Base-by-base conservation (phyloP, 2,329 filamentous ascomycete genomes). In the Neofusicoccum cordaticola region DNA sequence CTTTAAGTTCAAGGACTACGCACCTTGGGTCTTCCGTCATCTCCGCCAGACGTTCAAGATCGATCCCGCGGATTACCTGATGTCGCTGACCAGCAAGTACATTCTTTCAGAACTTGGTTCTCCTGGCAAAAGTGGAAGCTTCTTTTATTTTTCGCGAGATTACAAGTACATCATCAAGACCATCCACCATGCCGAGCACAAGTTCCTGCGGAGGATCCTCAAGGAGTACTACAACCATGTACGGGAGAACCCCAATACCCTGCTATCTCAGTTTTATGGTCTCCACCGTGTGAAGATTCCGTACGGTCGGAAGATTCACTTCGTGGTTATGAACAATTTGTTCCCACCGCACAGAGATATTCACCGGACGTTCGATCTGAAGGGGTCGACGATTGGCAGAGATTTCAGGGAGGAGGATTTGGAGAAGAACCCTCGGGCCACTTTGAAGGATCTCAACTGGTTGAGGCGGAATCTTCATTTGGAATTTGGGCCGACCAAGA, bases 131-230 rank as follows among this genome's bases (percentile, higher is more conserved):
- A 97, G 93, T 77, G 95, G 95, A 69, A 98, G 93, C 78, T 99
- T 99, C 82, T 99, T 99, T 81, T 99, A 99, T 83, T 99, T 98
- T 80, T 98, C 95, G 53, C 86, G 95, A 72, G 95, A 99, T 80
- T 99, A 99, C 85, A 98, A 97, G 80, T 99, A 99, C 80, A 99
- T 99, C 80, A 99, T 99, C 86, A 99, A 99, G 81, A 99, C 95
- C 22, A 98, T 99, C 70, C 95, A 99, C 76, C 95, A 98, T 72
- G 88, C 88, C 71, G 95, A 99, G 78, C 91, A 94, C 82, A 93
- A 93, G 73, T 93, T 94, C 68, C 83, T 96, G 56, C 85, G 91
- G 60, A 93, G 90, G 78, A 91, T 94, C 65, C 81, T 96, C 65
- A 92, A 90, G 74, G 91, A 98, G 67, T 99, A 99, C 79, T 97